Evolutionary conservation across 805 yeast species (phyloP), one percentile per base, ranked within the genome.

Genomic region (Nakazawaea holstii): DNA sequence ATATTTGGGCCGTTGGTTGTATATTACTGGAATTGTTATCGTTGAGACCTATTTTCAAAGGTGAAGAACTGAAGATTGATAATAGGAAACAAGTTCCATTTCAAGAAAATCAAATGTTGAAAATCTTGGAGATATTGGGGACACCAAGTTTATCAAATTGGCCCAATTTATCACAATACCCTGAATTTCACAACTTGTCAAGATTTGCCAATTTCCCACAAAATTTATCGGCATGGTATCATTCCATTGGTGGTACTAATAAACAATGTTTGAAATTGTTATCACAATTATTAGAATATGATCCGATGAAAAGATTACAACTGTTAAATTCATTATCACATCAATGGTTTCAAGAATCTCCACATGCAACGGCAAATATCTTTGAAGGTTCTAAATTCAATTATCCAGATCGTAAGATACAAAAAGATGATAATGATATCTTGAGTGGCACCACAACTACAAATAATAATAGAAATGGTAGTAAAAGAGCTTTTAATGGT

Each of bases 1-100:
- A 94, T 67, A 63, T 87, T 32, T 91, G 98, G 98, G 96, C 98
- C 0, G 88, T 87, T 4, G 98, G 98, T 0, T 91, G 97, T 62
- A 91, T 91, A 4, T 69, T 92, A 55, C 98, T 97, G 0, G 99
- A 94, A 61, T 68, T 94, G 44, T 69, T 94, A 11, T 87, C 96
- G 1, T 66, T 94, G 30, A 69, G 96, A 56, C 99, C 99, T 0
- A 83, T 94, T 8, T 94, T 94, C 69, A 94, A 94, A 63, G 99
- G 99, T 46, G 99, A 94, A 65, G 99, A 94, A 60, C 94, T 96
- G 11, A 92, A 92, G 57, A 86, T 92, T 77, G 98, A 91, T 62
- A 87, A 86, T 55, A 92, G 90, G 59, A 91, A 92, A 59, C 84
- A 82, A 48, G 91, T 92, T 4, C 97, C 98, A 2, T 94, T 94